Conservation (phyloP, 2,329 filamentous ascomycete genomes). For the Botrytis sinoallii region DNA sequence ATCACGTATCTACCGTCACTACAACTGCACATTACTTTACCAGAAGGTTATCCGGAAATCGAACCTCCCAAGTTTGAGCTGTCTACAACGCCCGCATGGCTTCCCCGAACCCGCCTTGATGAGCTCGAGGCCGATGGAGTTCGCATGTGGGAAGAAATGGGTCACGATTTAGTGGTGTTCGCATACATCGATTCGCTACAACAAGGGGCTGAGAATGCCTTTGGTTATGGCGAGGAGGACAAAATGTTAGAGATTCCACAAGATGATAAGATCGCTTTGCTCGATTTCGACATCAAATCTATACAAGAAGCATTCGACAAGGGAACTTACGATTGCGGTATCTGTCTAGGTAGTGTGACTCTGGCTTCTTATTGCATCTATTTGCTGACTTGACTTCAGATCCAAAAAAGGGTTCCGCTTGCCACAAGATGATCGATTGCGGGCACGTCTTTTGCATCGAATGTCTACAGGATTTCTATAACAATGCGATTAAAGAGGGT, state of each 20-base stretch:
- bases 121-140: slow-evolving; percentile 50
- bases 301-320: slow-evolving; percentile 74
- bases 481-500: slow-evolving; percentile 80
- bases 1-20: slow-evolving; percentile 55
- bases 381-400: slow-evolving; percentile 47
- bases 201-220: slow-evolving; percentile 56
- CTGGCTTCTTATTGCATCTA: slow-evolving; percentile 17
- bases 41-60: slow-evolving; percentile 55
- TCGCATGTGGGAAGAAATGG: slow-evolving; percentile 60
- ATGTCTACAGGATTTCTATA: slow-evolving; percentile 91
- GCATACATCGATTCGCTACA: slow-evolving; percentile 62
- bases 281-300: slow-evolving; percentile 75
- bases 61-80: slow-evolving; percentile 51
- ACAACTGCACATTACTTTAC: slow-evolving; percentile 51
- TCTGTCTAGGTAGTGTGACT: slow-evolving; percentile 64
- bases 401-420: slow-evolving; percentile 80
- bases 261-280: slow-evolving; percentile 64
- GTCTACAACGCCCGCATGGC: slow-evolving; percentile 56
- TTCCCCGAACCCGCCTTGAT: slow-evolving; percentile 48
- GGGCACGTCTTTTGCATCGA: slow-evolving; percentile 85
- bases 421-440: slow-evolving; percentile 79
- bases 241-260: slow-evolving; percentile 52
- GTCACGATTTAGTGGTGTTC: slow-evolving; percentile 57
- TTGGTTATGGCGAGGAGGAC: slow-evolving; percentile 51
- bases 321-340: slow-evolving; percentile 81